Evolutionary conservation across 805 yeast species (phyloP).

Genomic region (Spathaspora sp.): DNA sequence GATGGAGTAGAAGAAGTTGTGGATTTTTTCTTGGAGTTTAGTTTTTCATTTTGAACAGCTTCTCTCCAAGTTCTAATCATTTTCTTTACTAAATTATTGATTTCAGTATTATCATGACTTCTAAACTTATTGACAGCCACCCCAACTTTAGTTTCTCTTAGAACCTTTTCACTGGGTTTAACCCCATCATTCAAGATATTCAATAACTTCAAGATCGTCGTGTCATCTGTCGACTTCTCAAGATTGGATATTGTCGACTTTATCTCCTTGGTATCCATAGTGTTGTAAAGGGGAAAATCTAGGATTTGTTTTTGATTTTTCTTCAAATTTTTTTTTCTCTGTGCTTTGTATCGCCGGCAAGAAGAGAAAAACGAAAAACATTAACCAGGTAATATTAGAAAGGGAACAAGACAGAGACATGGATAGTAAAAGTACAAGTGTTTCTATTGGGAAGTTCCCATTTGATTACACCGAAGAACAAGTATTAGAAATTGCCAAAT

Average conservation of each 20-base stretch:
- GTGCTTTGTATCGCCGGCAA: not conserved
- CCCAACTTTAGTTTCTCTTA: conserved; percentile 95
- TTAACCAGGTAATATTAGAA: not conserved
- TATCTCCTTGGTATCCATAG: conserved; percentile 73
- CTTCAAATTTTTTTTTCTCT: not conserved
- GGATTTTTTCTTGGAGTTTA: conserved; percentile 24
- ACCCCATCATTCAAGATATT: conserved; percentile 65
- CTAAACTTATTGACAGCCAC: conserved; percentile 90
- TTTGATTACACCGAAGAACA: conserved; percentile 93
- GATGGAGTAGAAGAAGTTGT: conserved; percentile 10
- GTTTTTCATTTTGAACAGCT: conserved; percentile 67
- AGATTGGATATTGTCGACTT: conserved; percentile 63
- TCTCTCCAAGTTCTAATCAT: conserved; percentile 91
- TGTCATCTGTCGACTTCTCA: conserved; percentile 65
- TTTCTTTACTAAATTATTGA: conserved; percentile 68
- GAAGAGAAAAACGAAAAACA: not conserved
- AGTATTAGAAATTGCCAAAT: conserved; percentile 75
- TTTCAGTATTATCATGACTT: conserved; percentile 60
- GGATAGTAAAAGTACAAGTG: conserved; percentile 22
- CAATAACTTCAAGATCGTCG: conserved; percentile 63
- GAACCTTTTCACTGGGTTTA: conserved; percentile 76
- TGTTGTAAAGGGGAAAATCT: not conserved
- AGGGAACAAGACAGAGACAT: not conserved
- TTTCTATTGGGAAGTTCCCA: conserved; percentile 85
- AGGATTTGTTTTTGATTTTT: not conserved